A percentile compares a stretch with the other conserved stretches of the same genome.
phyloP scores from a whole-genome alignment of 495 filamentous ascomycete genomes.

The Astrothelium macrocarpum region DNA sequence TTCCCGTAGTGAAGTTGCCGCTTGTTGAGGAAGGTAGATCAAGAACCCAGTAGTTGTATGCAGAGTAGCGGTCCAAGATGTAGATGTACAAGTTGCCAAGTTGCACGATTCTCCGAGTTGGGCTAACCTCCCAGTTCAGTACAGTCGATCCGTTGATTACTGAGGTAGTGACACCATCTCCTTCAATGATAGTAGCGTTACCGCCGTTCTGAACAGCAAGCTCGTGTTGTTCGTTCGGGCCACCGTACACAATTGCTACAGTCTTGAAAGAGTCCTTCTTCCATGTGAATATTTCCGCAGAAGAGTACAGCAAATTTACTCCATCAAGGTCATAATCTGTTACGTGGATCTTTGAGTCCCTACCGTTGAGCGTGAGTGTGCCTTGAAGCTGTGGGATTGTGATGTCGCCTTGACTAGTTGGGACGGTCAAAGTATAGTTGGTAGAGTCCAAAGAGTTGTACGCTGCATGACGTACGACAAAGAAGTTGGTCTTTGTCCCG shows the following conservation, averaged over 20 bases:
- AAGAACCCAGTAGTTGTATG: constrained; percentile 66
- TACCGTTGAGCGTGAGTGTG: constrained; percentile 53
- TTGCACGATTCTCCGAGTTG: constrained; percentile 44
- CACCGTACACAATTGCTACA: constrained; percentile 61
- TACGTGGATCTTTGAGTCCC: constrained; percentile 68
- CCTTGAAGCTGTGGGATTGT: constrained; percentile 56
- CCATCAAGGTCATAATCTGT: constrained; percentile 61
- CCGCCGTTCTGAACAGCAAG: constrained; percentile 43
- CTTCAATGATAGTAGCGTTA: constrained; percentile 41
- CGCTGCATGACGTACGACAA: constrained; percentile 39
- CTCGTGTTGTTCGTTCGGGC: constrained; percentile 60
- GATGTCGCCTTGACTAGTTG: constrained; percentile 51
- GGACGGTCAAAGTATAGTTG: constrained; percentile 50
- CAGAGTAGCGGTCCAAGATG: constrained; percentile 59
- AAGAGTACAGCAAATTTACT: constrained; percentile 60
- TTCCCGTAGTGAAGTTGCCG: constrained; percentile 28
- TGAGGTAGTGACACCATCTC: constrained; percentile 37
- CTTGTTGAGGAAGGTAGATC: constrained; percentile 39
- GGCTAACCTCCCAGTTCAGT: constrained; percentile 47
- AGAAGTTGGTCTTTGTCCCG: constrained; percentile 36
- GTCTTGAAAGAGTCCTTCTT: constrained; percentile 41
- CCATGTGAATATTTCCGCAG: constrained; percentile 68
- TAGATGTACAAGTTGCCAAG: constrained; percentile 48
- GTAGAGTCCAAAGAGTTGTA: constrained; percentile 48
- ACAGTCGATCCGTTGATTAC: constrained; percentile 38